These are phyloP conservation scores for Graphilbum ipis-grandicollis DNA, from an alignment of 2,329 filamentous ascomycete species.

Conservation along the genomic window DNA sequence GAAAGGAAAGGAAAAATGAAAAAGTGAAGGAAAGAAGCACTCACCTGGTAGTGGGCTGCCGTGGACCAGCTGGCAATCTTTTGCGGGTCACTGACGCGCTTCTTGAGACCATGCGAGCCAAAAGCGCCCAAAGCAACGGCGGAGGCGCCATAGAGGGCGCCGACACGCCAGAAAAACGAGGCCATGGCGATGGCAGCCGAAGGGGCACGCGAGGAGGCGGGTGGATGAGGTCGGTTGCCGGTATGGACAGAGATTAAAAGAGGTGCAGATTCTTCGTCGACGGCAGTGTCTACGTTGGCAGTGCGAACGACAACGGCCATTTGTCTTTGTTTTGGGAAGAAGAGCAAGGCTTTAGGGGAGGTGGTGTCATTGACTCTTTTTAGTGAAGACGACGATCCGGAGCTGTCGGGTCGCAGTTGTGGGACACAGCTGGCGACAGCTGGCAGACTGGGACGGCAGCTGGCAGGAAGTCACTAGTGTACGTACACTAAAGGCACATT, in stretches of 20 bases:
- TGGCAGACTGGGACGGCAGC: too few species aligned
- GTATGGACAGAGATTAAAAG: conserved; percentile 7
- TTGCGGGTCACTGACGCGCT: conserved; percentile 37
- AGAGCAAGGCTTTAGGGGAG: background rate
- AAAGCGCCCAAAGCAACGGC: conserved; percentile 48
- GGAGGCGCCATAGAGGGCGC: conserved; percentile 43
- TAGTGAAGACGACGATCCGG: too few species aligned
- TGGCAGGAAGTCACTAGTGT: too few species aligned
- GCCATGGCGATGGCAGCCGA: conserved; percentile 3
- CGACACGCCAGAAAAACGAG: conserved; percentile 43
- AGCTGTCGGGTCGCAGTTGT: too few species aligned
- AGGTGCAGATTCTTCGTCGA: conserved; percentile 7
- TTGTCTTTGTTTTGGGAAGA: background rate
- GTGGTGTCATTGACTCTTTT: background rate
- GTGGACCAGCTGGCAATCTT: conserved; percentile 44
- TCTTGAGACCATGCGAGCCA: conserved; percentile 50
- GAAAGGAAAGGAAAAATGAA: background rate
- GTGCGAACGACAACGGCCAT: conserved; percentile 7
- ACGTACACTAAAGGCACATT: too few species aligned
- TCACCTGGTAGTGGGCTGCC: conserved; percentile 50
- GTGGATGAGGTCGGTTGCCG: too few species aligned
- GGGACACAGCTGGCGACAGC: too few species aligned
- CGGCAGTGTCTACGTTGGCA: background rate
- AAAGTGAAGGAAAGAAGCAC: conserved; percentile 1
- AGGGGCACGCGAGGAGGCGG: background rate